Base-by-base conservation (phyloP, 2,329 filamentous ascomycete species). In the Aureobasidium sp. region DNA sequence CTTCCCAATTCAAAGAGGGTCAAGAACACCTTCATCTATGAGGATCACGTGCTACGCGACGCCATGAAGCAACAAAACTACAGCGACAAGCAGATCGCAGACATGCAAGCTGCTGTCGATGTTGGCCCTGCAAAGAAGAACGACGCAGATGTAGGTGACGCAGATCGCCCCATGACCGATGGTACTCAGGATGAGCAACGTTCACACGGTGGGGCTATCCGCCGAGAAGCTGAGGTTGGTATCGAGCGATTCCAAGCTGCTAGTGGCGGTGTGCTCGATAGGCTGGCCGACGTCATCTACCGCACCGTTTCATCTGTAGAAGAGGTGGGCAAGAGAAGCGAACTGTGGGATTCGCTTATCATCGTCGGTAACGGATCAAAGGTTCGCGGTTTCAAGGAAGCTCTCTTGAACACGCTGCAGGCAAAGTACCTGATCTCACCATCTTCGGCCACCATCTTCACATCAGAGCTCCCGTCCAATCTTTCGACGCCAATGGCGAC, bases 381-480 rank as follows among this genome's bases (percentile, higher is more conserved):
- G 68, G 76, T 87, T 53, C 79, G 81, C 75, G 84, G 94, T 5
- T 93, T 99, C 72, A 92, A 89, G 66, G 91, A 96, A 68, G 90
- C 93, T 66, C 85, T 99, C 50, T 73, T 97, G 38, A 82, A 88
- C 67, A 91, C 86, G 0, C 82, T 99, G 37, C 83, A 83, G 38
- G 82, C 86, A 51, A 91, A 92, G 65, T 94, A 96, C 73, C 82
- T 96, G 58, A 86, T 99, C 66, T 95, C 92, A 1, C 94, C 94
- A 0, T 92, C 88, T 29, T 93, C 90, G 1, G 91, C 90, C 54
- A 96, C 92, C 43, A 97, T 97, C 69, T 97, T 97, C 79, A 96
- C 92, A 37, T 96, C 91, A 23, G 94, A 99, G 74, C 85, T 97
- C 38, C 94, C 94, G 8, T 96, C 91, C 9, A 93, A 94, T 74